Percentiles rank a stretch among this genome's conserved stretches.
phyloP scores from a whole-genome alignment of 805 yeast genomes.

The Tetrapisispora taiwanensis region DNA sequence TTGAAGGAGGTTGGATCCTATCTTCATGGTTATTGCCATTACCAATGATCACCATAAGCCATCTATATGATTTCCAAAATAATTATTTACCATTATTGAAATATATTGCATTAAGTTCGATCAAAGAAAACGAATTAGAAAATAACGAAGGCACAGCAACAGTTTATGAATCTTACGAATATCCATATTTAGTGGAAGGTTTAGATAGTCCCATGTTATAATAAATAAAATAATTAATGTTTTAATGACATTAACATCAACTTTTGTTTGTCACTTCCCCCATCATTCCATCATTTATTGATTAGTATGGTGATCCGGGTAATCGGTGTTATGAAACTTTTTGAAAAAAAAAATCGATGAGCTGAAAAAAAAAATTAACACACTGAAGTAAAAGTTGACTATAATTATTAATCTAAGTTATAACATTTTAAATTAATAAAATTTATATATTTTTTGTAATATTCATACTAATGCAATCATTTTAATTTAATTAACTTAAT shows the following conservation, averaged over 20 bases:
- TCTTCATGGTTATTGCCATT: conserved; percentile 68
- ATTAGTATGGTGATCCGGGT: not conserved
- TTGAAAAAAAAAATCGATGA: not conserved
- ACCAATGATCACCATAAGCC: conserved; percentile 56
- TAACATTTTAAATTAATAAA: too few relatives aligned
- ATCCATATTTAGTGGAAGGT: conserved; percentile 58
- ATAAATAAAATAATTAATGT: too few relatives aligned
- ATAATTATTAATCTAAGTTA: not conserved
- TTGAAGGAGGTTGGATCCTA: conserved; percentile 67
- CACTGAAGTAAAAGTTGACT: not conserved
- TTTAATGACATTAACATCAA: too few relatives aligned
- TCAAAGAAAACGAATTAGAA: conserved; percentile 38
- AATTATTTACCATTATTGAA: conserved; percentile 71
- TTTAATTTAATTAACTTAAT: too few relatives aligned
- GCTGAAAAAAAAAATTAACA: not conserved
- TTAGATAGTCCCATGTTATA: conserved; percentile 81
- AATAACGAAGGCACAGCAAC: conserved; percentile 14
- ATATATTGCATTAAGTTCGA: conserved; percentile 81
- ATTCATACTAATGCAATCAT: too few relatives aligned
- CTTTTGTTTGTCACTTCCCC: too few relatives aligned
- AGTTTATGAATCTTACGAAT: conserved; percentile 48
- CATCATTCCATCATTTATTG: too few relatives aligned
- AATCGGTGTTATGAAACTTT: not conserved
- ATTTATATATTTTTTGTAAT: too few relatives aligned
- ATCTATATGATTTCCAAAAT: conserved; percentile 72